Conservation (phyloP, 73 alveolate species). For the Paramecium octaurelia region DNA sequence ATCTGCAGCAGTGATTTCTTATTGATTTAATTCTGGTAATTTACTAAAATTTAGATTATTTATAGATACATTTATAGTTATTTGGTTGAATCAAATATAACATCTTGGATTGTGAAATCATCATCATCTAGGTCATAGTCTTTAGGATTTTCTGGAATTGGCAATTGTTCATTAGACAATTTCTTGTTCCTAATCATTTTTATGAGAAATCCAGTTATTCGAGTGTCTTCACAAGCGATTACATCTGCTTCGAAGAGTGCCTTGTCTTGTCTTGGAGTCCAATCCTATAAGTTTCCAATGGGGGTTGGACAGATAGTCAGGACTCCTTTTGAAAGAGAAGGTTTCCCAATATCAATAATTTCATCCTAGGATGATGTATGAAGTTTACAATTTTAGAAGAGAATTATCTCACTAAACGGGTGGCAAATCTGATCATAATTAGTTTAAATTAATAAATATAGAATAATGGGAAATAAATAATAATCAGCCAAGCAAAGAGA, state of each 20-base stretch:
- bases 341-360: slow-evolving; percentile 39
- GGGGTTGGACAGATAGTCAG: slow-evolving; percentile 85
- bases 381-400: background rate
- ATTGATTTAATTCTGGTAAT: slow-evolving; percentile 48
- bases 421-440: background rate
- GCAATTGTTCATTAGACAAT: slow-evolving; percentile 51
- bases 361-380: background rate
- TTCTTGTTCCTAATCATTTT: slow-evolving; percentile 67
- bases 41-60: background rate
- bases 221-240: slow-evolving; percentile 91
- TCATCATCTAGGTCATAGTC: slow-evolving; percentile 54
- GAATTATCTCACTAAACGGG: background rate
- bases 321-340: slow-evolving; percentile 31
- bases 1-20: background rate
- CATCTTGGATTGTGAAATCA: slow-evolving; percentile 36
- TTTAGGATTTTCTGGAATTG: slow-evolving; percentile 62
- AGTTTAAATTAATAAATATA: slow-evolving; percentile 2
- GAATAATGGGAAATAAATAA: slow-evolving; percentile 22
- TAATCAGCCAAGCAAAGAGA: background rate
- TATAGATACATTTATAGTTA: background rate
- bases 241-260: slow-evolving; percentile 78
- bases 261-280: slow-evolving; percentile 70
- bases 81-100: slow-evolving; percentile 18
- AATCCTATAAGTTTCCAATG: slow-evolving; percentile 84
- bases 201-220: slow-evolving; percentile 79